Conservation (phyloP, 352 stramenopile species). For the Pythium apleroticum region DNA sequence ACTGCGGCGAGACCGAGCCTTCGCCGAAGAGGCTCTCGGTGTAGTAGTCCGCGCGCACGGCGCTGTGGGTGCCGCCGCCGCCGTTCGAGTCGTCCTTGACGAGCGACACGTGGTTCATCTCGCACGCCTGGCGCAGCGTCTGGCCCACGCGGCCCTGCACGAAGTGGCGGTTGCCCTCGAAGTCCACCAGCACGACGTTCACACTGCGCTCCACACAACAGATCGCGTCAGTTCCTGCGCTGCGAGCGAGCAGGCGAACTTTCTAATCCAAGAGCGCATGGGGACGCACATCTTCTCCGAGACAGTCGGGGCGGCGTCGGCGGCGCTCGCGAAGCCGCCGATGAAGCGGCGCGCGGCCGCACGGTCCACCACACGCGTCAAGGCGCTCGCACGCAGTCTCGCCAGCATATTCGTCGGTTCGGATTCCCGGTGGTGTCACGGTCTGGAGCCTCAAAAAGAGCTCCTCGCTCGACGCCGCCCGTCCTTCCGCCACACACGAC, state of each 20-base stretch:
- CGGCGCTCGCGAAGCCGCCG: slow-evolving; percentile 28
- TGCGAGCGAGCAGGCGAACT: not conserved
- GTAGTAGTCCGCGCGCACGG: slow-evolving; percentile 73
- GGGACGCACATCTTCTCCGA: slow-evolving; percentile 34
- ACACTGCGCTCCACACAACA: slow-evolving; percentile 40
- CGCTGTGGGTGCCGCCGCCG: slow-evolving; percentile 68
- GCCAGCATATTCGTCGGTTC: slow-evolving; percentile 22
- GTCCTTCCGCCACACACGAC: slow-evolving; percentile 20
- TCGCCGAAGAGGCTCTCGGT: slow-evolving; percentile 89
- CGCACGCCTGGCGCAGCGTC: slow-evolving; percentile 80
- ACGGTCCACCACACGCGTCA: slow-evolving; percentile 24
- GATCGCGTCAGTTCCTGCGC: not conserved
- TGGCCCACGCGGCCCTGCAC: slow-evolving; percentile 79
- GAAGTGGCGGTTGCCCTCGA: slow-evolving; percentile 84
- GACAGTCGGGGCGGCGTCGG: slow-evolving; percentile 30
- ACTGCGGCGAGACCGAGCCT: slow-evolving; percentile 76
- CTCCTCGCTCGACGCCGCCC: not conserved
- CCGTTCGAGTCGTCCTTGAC: slow-evolving; percentile 88
- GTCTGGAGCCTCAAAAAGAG: not conserved
- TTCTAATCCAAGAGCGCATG: not conserved
- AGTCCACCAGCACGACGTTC: slow-evolving; percentile 86
- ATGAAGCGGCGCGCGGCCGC: slow-evolving; percentile 31
- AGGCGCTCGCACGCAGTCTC: slow-evolving; percentile 30
- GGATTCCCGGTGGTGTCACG: slow-evolving; percentile 21
- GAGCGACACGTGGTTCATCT: slow-evolving; percentile 70